phyloP scores from a whole-genome alignment of 2,329 filamentous ascomycete genomes.

The Hirsutella thompsonii region DNA sequence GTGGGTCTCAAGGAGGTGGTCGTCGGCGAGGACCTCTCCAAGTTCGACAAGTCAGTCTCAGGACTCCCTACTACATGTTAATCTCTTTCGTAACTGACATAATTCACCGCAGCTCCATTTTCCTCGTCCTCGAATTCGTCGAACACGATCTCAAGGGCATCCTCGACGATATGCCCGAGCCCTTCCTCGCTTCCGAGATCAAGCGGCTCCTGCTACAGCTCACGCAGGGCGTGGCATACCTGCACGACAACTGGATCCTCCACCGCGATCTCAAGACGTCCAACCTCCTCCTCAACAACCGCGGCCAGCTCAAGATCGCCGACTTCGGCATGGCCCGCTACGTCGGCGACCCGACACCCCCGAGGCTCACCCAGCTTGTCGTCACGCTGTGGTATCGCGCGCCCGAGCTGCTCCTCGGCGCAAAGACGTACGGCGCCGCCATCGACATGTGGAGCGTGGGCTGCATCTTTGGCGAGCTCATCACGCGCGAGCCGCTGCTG shows the following conservation, averaged over 20 bases:
- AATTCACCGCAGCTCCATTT: constrained; percentile 45
- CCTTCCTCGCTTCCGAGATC: constrained; percentile 82
- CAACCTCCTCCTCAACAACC: constrained; percentile 90
- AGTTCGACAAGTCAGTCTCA: constrained; percentile 36
- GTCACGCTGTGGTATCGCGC: constrained; percentile 96
- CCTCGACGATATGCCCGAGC: constrained; percentile 86
- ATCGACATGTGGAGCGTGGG: constrained; percentile 95
- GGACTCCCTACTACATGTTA: neutral
- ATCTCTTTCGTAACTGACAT: neutral
- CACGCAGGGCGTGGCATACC: constrained; percentile 64
- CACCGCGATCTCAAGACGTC: constrained; percentile 90
- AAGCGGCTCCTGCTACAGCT: constrained; percentile 85
- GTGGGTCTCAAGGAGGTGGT: constrained; percentile 77
- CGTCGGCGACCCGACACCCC: constrained; percentile 65
- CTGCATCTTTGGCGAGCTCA: constrained; percentile 87
- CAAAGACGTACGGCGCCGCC: constrained; percentile 58
- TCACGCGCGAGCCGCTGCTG: constrained; percentile 70
- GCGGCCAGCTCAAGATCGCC: constrained; percentile 85
- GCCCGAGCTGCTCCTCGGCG: constrained; percentile 78
- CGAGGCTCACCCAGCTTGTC: constrained; percentile 78
- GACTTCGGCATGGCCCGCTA: constrained; percentile 98
- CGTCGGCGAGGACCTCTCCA: constrained; percentile 48
- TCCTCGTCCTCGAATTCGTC: constrained; percentile 92
- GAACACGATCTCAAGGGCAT: constrained; percentile 94
- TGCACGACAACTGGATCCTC: constrained; percentile 83